phyloP scores from a whole-genome alignment of 345 rosid species.

The Acer negundo region DNA sequence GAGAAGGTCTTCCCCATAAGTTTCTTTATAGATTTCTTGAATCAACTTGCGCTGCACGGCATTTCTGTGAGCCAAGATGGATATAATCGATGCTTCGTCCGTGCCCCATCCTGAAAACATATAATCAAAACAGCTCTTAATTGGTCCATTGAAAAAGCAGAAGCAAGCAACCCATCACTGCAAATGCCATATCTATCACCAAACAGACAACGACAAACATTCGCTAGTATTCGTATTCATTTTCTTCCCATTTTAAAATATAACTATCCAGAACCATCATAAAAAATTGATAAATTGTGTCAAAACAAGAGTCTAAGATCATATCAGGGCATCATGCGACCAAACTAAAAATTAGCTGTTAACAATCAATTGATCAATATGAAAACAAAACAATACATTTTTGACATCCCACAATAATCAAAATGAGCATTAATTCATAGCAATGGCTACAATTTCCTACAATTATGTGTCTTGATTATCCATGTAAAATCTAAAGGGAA shows the following conservation, averaged over 20 bases:
- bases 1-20: conserved; percentile 78
- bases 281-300: too few species aligned
- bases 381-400: not conserved
- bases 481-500: not conserved
- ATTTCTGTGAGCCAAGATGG: conserved; percentile 80
- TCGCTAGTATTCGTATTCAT: not conserved
- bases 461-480: not conserved
- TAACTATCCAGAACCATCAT: too few species aligned
- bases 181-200: not conserved
- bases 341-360: too few species aligned
- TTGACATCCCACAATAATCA: not conserved
- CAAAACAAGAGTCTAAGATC: too few species aligned
- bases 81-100: conserved; percentile 69
- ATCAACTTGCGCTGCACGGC: conserved; percentile 69
- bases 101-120: conserved; percentile 87
- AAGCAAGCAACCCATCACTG: too few species aligned
- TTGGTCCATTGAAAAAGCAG: not conserved
- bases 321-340: too few species aligned
- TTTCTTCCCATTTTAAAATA: not conserved
- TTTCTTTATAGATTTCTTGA: conserved; percentile 57
- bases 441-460: not conserved
- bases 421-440: not conserved
- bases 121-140: not conserved
- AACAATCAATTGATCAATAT: too few species aligned
- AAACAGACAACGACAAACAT: too few species aligned